A percentile compares a stretch with the other conserved stretches of the same genome.
phyloP scores from a whole-genome alignment of 2,329 filamentous ascomycete species.

The Apiospora marii region DNA sequence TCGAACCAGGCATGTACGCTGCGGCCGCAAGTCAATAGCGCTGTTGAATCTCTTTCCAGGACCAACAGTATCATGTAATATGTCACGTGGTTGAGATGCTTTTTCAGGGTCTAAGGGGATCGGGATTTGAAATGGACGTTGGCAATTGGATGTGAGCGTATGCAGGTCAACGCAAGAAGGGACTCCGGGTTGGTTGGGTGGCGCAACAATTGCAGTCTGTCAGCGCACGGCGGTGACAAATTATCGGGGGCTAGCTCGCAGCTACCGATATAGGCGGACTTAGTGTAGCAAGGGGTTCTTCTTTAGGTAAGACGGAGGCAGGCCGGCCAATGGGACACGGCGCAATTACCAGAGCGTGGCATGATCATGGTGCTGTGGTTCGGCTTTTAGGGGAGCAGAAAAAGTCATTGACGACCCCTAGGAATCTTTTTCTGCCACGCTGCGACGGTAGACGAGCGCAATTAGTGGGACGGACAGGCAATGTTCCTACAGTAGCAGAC shows the following conservation, averaged over 20 bases:
- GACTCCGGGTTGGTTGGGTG: not conserved
- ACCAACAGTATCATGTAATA: not conserved
- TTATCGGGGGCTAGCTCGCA: conserved; percentile 1
- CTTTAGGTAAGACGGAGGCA: conserved; percentile 3
- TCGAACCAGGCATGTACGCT: not conserved
- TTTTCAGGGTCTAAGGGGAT: not conserved
- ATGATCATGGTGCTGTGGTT: conserved; percentile 7
- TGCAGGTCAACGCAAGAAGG: conserved; percentile 3
- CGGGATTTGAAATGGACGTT: conserved; percentile 11
- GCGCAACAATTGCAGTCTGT: not conserved
- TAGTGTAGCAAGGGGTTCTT: conserved; percentile 15
- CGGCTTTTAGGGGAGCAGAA: conserved; percentile 33
- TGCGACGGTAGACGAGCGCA: conserved; percentile 5
- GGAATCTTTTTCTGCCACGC: not conserved
- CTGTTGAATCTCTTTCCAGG: not conserved
- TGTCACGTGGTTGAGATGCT: not conserved
- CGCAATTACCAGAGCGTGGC: conserved; percentile 23
- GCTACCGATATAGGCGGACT: conserved; percentile 9
- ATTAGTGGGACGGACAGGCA: not conserved
- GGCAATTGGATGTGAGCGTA: not conserved
- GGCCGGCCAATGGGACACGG: conserved; percentile 21
- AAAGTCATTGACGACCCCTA: conserved; percentile 15
- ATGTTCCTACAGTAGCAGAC: conserved; percentile 4
- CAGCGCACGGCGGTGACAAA: conserved; percentile 8
- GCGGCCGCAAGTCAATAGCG: not conserved